Base-by-base conservation (phyloP, 2,329 filamentous ascomycete genomes). In the Bipolaris bicolor region DNA sequence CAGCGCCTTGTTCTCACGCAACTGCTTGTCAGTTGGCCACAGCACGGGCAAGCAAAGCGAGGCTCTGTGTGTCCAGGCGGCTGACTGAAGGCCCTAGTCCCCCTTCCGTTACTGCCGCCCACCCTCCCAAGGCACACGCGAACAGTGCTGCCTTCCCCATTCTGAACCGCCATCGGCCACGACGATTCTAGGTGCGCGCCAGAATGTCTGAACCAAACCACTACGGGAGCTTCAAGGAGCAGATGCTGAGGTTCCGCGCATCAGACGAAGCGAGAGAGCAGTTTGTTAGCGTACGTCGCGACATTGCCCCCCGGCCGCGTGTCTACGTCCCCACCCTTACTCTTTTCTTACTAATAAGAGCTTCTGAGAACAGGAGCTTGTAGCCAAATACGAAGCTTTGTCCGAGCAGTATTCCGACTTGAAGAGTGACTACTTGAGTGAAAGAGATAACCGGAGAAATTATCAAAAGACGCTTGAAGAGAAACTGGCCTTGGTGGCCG, bases 261-360 rank as follows among this genome's bases (percentile, higher is more conserved):
- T 74, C 73, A 31, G 75, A 77, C 49, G 68, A 73, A n/a, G 72
- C 73, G 13, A 66, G 75, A 57, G 72, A 77, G 52, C 67, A 64
- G 34, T 68, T 77, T 39, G 60, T 76, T 50, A 64, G 59, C 36
- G 75, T 75, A 65, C 11, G 65, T 60, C 46, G 31, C 11, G 40
- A 16, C 43, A 20, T 40, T 13, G 29, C 43, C 15, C 15, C 20
- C 7, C 7, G 22, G 50, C 55, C 58, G 52, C 57, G 54, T 60
- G 33, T 37, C 43, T 18, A 24, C 20, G 11, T 11, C 29, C 40
- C 36, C 49, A 15, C 11, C 31, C 22, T 18, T 16, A 5, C 11
- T 6, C 16, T 18, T 33, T 33, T 10, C 10, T 15, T 79, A 47
- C 64, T 72, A 41, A 73, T 7, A 16, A 20, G 20, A 20, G 20